Base-by-base conservation (phyloP, 306 rosid genomes). In the Quillaja saponaria region DNA sequence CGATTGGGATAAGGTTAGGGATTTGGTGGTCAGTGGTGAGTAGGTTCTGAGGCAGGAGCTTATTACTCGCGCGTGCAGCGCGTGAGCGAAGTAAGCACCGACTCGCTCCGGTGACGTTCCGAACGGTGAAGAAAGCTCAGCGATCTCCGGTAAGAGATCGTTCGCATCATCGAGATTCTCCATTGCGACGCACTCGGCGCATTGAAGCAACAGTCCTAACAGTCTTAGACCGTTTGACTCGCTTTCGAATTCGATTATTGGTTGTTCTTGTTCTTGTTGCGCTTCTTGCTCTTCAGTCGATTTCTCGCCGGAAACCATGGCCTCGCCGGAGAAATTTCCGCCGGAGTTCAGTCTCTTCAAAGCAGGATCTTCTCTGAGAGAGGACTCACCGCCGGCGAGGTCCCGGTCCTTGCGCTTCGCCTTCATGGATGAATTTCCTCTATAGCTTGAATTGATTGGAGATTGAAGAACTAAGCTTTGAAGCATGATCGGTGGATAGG, bases 121-220 rank as follows among this genome's bases (percentile, higher is more conserved):
- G 54, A 82, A 92, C 21, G 99, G 99, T 0, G 99, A 79, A 0
- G 99, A 92, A 0, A 89, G 96, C 65, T 84, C 95, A 0, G 86
- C 80, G 49, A 92, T 86, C 67, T 92, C 99, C 45, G 99, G 99
- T 0, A 92, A 52, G 6, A 92, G 85, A 67, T 86, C 91, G 74
- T 70, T 74, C 18, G 99, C 96, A 25, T 83, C 78, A 47, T 84
- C 77, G 20, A 92, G 86, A 10, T 81, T 81, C 8, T 92, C 91
- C 83, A 80, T 76, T 41, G 99, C 94, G 0, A 92, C 87, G 71
- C 84, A 79, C 89, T 92, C 99, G 1, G 99, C 99, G 74, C 99
- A 92, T 81, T 89, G 99, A 0, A 92, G 88, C 7, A 92, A 73
- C 1, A 92, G 85, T 0, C 99, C 96, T 0, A 92, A 64, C 7